Percentiles rank a stretch among this genome's conserved stretches.
phyloP scores from a whole-genome alignment of 2,329 filamentous ascomycete species.

The Cladosporium halotolerans region DNA sequence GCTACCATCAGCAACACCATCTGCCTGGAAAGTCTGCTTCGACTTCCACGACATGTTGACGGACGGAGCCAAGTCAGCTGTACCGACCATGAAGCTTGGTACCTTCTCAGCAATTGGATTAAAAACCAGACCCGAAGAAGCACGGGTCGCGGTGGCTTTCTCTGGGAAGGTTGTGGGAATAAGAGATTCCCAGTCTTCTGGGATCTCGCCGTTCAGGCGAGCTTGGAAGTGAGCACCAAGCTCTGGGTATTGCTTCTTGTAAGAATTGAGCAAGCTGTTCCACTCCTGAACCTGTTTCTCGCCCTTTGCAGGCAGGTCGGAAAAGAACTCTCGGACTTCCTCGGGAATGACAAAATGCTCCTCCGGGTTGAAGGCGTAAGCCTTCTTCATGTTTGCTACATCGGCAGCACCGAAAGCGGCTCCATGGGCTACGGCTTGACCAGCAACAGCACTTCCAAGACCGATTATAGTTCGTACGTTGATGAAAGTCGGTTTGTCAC shows the following conservation, averaged over 20 bases:
- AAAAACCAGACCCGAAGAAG: constrained; percentile 43
- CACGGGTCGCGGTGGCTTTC: constrained; percentile 44
- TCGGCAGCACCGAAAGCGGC: constrained; percentile 51
- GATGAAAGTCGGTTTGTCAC: constrained; percentile 47
- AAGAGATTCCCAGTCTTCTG: constrained; percentile 43
- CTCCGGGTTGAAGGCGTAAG: constrained; percentile 44
- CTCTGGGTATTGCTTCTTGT: constrained; percentile 40
- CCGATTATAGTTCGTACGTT: constrained; percentile 54
- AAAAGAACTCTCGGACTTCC: constrained; percentile 48
- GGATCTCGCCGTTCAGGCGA: constrained; percentile 44
- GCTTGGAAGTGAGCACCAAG: constrained; percentile 44
- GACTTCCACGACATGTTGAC: constrained; percentile 37
- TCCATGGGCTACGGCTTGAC: constrained; percentile 51
- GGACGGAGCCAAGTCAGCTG: constrained; percentile 33
- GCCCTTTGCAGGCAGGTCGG: constrained; percentile 42
- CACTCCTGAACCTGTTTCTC: constrained; percentile 44
- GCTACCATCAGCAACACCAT: constrained; percentile 49
- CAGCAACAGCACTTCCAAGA: constrained; percentile 44
- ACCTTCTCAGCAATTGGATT: constrained; percentile 29
- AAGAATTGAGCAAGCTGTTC: constrained; percentile 37
- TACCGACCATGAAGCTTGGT: constrained; percentile 32
- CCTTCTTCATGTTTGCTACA: constrained; percentile 49
- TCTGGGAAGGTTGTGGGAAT: constrained; percentile 46
- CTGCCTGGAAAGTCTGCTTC: constrained; percentile 46
- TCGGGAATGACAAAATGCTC: constrained; percentile 35